Evolutionary conservation across 192 early-diverging fungal genomes (phyloP).

Genomic region (Linnemannia hyalina): DNA sequence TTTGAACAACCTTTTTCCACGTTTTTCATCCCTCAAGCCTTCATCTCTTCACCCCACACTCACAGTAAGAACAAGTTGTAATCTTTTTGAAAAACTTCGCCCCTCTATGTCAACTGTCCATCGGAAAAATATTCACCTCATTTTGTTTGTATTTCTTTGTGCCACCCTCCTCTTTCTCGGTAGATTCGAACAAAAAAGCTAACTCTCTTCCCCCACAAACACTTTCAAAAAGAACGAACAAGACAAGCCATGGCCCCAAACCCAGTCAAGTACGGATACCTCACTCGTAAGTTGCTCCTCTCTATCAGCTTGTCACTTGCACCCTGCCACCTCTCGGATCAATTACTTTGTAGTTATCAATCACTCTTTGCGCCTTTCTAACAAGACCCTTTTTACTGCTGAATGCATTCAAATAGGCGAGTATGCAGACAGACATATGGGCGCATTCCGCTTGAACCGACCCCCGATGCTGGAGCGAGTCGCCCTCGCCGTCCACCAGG

Average conservation of each 20-base stretch:
- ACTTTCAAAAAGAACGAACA: background rate
- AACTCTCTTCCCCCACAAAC: background rate
- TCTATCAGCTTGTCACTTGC: background rate
- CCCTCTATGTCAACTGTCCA: background rate
- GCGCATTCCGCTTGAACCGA: slow-evolving; percentile 19
- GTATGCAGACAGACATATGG: slow-evolving; percentile 41
- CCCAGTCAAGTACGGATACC: slow-evolving; percentile 21
- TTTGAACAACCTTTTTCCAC: background rate
- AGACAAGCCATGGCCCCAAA: slow-evolving; percentile 3
- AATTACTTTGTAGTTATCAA: background rate
- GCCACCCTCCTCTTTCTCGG: background rate
- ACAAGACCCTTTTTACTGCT: background rate
- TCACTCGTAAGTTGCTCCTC: slow-evolving; percentile 19
- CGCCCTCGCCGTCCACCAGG: slow-evolving; percentile 22
- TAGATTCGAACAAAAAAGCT: background rate
- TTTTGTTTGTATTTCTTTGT: background rate
- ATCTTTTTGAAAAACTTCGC: background rate
- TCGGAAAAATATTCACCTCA: background rate
- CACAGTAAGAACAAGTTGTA: no score
- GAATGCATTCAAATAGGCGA: slow-evolving; percentile 1
- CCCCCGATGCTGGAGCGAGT: slow-evolving; percentile 20
- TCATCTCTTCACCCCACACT: background rate
- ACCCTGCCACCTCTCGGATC: background rate
- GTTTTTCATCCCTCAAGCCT: background rate
- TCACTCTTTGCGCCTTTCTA: background rate